Conservation (phyloP, 1,284 basidiomycete species). For the Takashimella koratensis region DNA sequence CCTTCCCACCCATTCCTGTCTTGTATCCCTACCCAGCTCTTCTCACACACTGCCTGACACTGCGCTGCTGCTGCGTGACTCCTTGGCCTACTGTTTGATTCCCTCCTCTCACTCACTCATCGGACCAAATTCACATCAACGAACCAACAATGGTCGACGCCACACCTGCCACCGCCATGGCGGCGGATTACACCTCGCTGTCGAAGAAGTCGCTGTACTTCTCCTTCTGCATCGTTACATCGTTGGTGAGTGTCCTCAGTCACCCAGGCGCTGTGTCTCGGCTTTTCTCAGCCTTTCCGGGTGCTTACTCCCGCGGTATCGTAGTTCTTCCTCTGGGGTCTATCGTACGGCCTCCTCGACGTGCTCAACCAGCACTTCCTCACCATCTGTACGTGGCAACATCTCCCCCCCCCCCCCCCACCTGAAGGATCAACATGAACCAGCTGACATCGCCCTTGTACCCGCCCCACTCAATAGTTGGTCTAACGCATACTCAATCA, state of each 20-base stretch:
- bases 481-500: conserved; percentile 22
- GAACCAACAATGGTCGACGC: too few relatives aligned
- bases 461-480: background rate
- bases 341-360: conserved; percentile 35
- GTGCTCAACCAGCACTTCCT: conserved; percentile 26
- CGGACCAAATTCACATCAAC: too few relatives aligned
- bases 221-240: conserved; percentile 21
- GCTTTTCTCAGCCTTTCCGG: background rate
- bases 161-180: too few relatives aligned
- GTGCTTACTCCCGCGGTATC: background rate
- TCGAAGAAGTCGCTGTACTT: conserved; percentile 15
- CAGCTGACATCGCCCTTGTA: background rate
- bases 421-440: too few relatives aligned
- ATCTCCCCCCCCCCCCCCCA: too few relatives aligned
- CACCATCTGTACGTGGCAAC: too few relatives aligned
- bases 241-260: conserved; percentile 9
- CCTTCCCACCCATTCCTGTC: too few relatives aligned
- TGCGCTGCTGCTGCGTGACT: too few relatives aligned
- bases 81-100: too few relatives aligned
- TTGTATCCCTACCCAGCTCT: too few relatives aligned
- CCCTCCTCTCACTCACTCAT: too few relatives aligned
- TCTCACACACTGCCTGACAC: too few relatives aligned
- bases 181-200: conserved; percentile 25
- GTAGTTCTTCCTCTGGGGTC: conserved; percentile 25
- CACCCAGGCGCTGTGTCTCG: background rate